Evolutionary conservation across 2,329 filamentous ascomycete species (phyloP).

Genomic region (Ceratocystis ficicola): DNA sequence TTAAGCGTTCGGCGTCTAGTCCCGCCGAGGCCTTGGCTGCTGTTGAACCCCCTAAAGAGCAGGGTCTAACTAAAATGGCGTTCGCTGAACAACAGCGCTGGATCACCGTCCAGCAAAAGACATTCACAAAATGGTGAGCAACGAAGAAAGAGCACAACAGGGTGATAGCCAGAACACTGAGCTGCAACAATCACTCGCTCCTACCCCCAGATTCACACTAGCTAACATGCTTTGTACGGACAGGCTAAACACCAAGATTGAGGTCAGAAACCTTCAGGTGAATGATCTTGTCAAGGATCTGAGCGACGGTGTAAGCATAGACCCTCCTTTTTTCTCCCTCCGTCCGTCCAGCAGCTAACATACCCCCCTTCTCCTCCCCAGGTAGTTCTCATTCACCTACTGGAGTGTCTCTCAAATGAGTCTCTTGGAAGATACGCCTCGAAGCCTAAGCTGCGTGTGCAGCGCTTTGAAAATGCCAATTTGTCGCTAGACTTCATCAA

Average conservation of each 20-base stretch:
- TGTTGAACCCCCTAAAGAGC: slow-evolving; percentile 39
- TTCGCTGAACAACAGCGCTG: slow-evolving; percentile 53
- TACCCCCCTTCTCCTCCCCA: slow-evolving; percentile 29
- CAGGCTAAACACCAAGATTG: slow-evolving; percentile 93
- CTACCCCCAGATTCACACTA: too few species aligned
- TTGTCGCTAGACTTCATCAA: slow-evolving; percentile 89
- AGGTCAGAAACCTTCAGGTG: slow-evolving; percentile 63
- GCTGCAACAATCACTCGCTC: too few species aligned
- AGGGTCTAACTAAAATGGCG: slow-evolving; percentile 47
- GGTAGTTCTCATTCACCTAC: slow-evolving; percentile 90
- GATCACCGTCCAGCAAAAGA: slow-evolving; percentile 89
- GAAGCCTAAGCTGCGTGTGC: slow-evolving; percentile 88
- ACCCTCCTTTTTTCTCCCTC: neutral
- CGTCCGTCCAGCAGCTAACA: neutral
- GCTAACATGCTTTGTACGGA: neutral
- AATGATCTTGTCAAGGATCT: slow-evolving; percentile 81
- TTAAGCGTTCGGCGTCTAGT: slow-evolving; percentile 30
- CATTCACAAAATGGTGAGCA: slow-evolving; percentile 80
- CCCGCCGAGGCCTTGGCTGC: slow-evolving; percentile 36
- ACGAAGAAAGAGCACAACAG: neutral
- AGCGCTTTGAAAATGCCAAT: slow-evolving; percentile 97
- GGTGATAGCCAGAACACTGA: neutral
- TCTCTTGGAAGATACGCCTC: slow-evolving; percentile 94
- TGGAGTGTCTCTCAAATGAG: slow-evolving; percentile 90
- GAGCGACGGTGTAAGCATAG: slow-evolving; percentile 70